Base-by-base conservation (phyloP, 306 rosid genomes). In the Alnus rubra region DNA sequence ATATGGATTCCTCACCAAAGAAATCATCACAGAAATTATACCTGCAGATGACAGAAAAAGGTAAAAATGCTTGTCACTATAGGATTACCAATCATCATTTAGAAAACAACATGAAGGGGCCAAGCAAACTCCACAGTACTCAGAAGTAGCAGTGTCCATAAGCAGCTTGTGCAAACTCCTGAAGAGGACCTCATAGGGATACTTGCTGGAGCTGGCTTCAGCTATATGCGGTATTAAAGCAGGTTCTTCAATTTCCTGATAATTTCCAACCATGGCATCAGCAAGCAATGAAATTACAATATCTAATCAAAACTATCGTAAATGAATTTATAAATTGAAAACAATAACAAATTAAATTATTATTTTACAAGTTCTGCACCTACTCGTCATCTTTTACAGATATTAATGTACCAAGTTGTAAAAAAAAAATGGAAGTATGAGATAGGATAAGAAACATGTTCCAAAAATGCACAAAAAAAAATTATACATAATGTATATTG, bases 91-190 rank as follows among this genome's bases (percentile, higher is more conserved):
- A 59, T 73, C 74, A 75, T 60, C 76, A 79, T 35, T 44, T 52
- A 56, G 69, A 76, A 47, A 60, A 49, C 48, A 78, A 52, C 49
- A 82, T 80, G 37, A 77, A 71, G 60, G 67, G 63, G 81, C 69
- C 74, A 72, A 63, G 86, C 28, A 80, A 87, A 86, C 72, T 67
- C 76, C 76, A 77, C n/a, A 23, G 74, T 93, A 93, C 98, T 91
- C 95, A 37, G 98, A 93, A 80, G 98, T 88, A 81, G 97, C 97
- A 71, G 98, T 90, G 77, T 91, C 97, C 92, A 91, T 91, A 73
- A 91, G 92, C 86, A 93, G 92, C 85, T 91, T 93, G 83, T 93
- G 98, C 83, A 93, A 88, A 88, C 97, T 93, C 90, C 97, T 87
- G 79, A 93, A 93, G 78, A 93, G 93, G 68, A 89, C 94, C 78